These are phyloP conservation scores for Ceratocystis eucalypticola DNA, from an alignment of 2,329 filamentous ascomycete genomes.

Conservation along the genomic window DNA sequence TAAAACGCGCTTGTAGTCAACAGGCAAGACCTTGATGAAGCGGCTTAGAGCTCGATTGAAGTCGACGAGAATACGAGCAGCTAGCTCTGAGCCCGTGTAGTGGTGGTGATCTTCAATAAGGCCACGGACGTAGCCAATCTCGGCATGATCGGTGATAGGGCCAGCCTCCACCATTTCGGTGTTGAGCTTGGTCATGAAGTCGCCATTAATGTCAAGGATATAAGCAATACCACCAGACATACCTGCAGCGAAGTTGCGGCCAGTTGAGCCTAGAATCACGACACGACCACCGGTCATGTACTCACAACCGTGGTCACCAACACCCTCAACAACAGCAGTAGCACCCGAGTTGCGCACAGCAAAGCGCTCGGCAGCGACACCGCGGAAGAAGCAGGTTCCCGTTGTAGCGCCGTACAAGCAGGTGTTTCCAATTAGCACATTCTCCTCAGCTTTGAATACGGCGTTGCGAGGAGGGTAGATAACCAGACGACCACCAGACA, in stretches of 20 bases:
- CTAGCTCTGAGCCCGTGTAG: slow-evolving; percentile 91
- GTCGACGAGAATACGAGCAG: slow-evolving; percentile 84
- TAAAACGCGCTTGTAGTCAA: slow-evolving; percentile 91
- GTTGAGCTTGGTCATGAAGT: slow-evolving; percentile 90
- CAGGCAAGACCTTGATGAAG: slow-evolving; percentile 86
- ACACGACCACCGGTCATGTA: slow-evolving; percentile 98
- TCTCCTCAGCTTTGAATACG: slow-evolving; percentile 92
- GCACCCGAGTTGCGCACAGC: slow-evolving; percentile 93
- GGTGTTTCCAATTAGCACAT: slow-evolving; percentile 83
- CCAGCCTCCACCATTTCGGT: slow-evolving; percentile 93
- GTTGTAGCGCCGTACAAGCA: slow-evolving; percentile 89
- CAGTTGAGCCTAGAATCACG: slow-evolving; percentile 73
- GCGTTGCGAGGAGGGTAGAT: slow-evolving; percentile 83
- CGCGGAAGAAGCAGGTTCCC: slow-evolving; percentile 91
- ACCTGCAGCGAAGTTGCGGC: slow-evolving; percentile 93
- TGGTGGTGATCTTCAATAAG: slow-evolving; percentile 95
- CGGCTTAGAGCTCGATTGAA: slow-evolving; percentile 82
- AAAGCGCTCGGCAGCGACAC: slow-evolving; percentile 90
- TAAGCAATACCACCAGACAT: slow-evolving; percentile 98
- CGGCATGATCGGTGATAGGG: slow-evolving; percentile 66
- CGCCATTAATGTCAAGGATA: slow-evolving; percentile 74
- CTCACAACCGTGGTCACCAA: slow-evolving; percentile 93
- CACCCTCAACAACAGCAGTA: slow-evolving; percentile 88
- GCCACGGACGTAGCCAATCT: slow-evolving; percentile 81
- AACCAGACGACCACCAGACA: slow-evolving; percentile 85